Evolutionary conservation across 306 rosid species (phyloP).

Genomic region (Cicer yamashitae): DNA sequence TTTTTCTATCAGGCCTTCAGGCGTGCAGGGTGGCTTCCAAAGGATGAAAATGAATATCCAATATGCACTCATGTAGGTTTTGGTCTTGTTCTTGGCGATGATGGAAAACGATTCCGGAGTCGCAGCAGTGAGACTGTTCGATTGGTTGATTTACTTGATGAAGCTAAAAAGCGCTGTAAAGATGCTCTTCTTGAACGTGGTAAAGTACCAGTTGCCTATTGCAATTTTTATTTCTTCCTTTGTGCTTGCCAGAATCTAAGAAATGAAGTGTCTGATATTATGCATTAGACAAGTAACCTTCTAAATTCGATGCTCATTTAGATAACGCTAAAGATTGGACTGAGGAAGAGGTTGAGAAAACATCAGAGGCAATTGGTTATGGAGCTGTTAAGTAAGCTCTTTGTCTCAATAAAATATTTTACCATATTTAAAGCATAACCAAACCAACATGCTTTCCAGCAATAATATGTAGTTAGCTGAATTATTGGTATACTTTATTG

Average conservation of each 20-base stretch:
- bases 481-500: background rate
- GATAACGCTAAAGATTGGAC: slow-evolving; percentile 51
- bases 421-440: background rate
- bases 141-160: slow-evolving; percentile 73
- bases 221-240: slow-evolving; percentile 4
- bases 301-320: background rate
- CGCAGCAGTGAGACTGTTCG: slow-evolving; percentile 67
- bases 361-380: slow-evolving; percentile 80
- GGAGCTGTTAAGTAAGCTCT: slow-evolving; percentile 48
- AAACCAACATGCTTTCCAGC: background rate
- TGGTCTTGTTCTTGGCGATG: slow-evolving; percentile 96
- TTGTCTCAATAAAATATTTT: background rate
- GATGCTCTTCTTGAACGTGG: slow-evolving; percentile 74
- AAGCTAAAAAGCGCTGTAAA: slow-evolving; percentile 90
- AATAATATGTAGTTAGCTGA: background rate
- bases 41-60: slow-evolving; percentile 58
- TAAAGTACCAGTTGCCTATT: slow-evolving; percentile 48
- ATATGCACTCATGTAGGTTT: slow-evolving; percentile 80
- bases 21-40: slow-evolving; percentile 90
- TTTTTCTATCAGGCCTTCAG: slow-evolving; percentile 64
- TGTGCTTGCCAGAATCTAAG: background rate
- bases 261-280: slow-evolving; percentile 24
- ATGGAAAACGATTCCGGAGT: slow-evolving; percentile 86
- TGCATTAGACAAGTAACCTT: slow-evolving; percentile 18
- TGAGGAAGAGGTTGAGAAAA: slow-evolving; percentile 72